Conservation (phyloP, 345 rosid genomes). For the Salix dunnii region DNA sequence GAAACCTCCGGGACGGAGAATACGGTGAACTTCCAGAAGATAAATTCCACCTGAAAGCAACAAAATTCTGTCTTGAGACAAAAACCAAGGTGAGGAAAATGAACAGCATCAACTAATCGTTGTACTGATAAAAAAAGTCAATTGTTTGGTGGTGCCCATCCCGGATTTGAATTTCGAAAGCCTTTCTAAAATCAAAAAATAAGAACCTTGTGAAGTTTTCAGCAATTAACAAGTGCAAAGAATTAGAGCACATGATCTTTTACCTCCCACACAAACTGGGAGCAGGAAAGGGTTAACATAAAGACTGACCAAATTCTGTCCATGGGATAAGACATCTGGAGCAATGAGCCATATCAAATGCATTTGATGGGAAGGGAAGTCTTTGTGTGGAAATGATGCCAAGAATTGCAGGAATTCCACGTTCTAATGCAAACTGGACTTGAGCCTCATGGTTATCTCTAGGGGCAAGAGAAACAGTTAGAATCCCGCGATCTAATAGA, state of each 20-base stretch:
- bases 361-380: slow-evolving; percentile 91
- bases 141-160: background rate
- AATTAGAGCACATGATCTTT: too few species aligned
- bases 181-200: background rate
- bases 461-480: slow-evolving; percentile 93
- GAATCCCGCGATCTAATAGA: slow-evolving; percentile 78
- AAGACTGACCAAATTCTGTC: slow-evolving; percentile 86
- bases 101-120: background rate
- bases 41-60: slow-evolving; percentile 78
- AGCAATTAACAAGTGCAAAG: background rate
- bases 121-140: background rate
- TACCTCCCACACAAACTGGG: background rate
- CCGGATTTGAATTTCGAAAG: background rate
- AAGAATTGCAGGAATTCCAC: slow-evolving; percentile 94
- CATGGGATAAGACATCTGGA: slow-evolving; percentile 99
- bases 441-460: slow-evolving; percentile 99
- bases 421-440: slow-evolving; percentile 95
- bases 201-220: background rate
- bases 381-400: slow-evolving; percentile 98
- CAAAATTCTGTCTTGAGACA: slow-evolving; percentile 5
- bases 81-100: background rate
- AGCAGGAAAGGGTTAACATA: background rate
- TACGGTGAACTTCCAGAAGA: slow-evolving; percentile 84
- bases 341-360: slow-evolving; percentile 99
- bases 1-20: slow-evolving; percentile 96